Evolutionary conservation across 768 basidiomycete genomes (phyloP).

Genomic region (Strobilomyces confusus): DNA sequence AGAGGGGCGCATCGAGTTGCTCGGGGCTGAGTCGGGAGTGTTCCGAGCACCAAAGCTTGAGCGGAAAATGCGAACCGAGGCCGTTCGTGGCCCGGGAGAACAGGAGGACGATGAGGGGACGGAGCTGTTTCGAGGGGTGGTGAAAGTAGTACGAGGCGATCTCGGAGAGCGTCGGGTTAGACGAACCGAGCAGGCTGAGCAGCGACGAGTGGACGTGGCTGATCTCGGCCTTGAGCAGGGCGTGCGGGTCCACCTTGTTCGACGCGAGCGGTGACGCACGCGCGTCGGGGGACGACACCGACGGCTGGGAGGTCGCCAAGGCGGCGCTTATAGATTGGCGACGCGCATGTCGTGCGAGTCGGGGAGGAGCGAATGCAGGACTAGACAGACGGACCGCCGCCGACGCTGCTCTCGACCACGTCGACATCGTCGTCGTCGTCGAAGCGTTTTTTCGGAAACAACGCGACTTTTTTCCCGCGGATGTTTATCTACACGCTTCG

Average conservation of each 20-base stretch:
- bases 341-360: slow-evolving; percentile 25
- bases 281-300: slow-evolving; percentile 6
- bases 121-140: slow-evolving; percentile 84
- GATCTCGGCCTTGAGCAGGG: slow-evolving; percentile 71
- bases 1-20: slow-evolving; percentile 77
- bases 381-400: slow-evolving; percentile 14
- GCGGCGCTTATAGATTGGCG: slow-evolving; percentile 40
- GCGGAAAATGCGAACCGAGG: slow-evolving; percentile 60
- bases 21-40: slow-evolving; percentile 49
- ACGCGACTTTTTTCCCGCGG: slow-evolving; percentile 25
- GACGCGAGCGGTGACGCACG: slow-evolving; percentile 18
- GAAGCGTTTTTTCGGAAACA: not conserved
- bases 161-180: slow-evolving; percentile 82
- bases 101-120: slow-evolving; percentile 85
- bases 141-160: slow-evolving; percentile 92
- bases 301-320: slow-evolving; percentile 32
- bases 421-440: slow-evolving; percentile 20
- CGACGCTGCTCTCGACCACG: slow-evolving; percentile 16
- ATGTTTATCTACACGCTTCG: not conserved
- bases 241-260: slow-evolving; percentile 54
- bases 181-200: slow-evolving; percentile 76
- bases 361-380: not conserved
- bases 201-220: slow-evolving; percentile 65
- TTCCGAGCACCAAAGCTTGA: slow-evolving; percentile 61
- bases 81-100: slow-evolving; percentile 94